These are phyloP conservation scores for Talaromyces borbonicus DNA, from an alignment of 495 filamentous ascomycete species.

Conservation along the genomic window DNA sequence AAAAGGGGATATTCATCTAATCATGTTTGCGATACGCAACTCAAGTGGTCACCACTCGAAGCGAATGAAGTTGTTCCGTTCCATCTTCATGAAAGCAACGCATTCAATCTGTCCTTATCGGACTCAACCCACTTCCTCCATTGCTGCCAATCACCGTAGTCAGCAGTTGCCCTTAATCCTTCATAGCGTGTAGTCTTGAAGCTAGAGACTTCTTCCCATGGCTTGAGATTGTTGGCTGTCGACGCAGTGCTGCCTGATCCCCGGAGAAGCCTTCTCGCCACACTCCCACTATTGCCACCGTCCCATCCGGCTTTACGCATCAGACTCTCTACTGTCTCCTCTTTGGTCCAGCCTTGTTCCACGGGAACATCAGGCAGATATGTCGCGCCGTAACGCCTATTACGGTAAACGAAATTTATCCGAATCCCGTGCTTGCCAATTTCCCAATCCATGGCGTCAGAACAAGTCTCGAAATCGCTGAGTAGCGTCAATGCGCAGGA, in stretches of 20 bases:
- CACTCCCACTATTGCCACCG: slow-evolving; percentile 26
- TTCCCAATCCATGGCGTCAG: slow-evolving; percentile 72
- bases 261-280: slow-evolving; percentile 36
- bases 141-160: slow-evolving; percentile 61
- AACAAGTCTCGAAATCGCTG: slow-evolving; percentile 63
- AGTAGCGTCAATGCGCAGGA: slow-evolving; percentile 65
- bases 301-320: slow-evolving; percentile 93
- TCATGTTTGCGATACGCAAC: not conserved
- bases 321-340: slow-evolving; percentile 78
- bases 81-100: slow-evolving; percentile 1
- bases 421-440: slow-evolving; percentile 77
- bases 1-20: not conserved
- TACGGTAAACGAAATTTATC: slow-evolving; percentile 60
- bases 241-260: slow-evolving; percentile 16
- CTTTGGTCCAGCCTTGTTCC: slow-evolving; percentile 94
- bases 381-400: slow-evolving; percentile 54
- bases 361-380: slow-evolving; percentile 87
- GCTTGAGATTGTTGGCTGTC: slow-evolving; percentile 16
- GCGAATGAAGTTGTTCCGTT: too few relatives aligned
- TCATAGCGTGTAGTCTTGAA: slow-evolving; percentile 72
- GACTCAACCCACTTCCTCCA: slow-evolving; percentile 66
- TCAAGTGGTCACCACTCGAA: not conserved
- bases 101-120: not conserved
- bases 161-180: slow-evolving; percentile 60
- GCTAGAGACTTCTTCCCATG: slow-evolving; percentile 63